These are phyloP conservation scores for Austroboletus eburneus DNA, from an alignment of 768 basidiomycete genomes.

Conservation along the genomic window DNA sequence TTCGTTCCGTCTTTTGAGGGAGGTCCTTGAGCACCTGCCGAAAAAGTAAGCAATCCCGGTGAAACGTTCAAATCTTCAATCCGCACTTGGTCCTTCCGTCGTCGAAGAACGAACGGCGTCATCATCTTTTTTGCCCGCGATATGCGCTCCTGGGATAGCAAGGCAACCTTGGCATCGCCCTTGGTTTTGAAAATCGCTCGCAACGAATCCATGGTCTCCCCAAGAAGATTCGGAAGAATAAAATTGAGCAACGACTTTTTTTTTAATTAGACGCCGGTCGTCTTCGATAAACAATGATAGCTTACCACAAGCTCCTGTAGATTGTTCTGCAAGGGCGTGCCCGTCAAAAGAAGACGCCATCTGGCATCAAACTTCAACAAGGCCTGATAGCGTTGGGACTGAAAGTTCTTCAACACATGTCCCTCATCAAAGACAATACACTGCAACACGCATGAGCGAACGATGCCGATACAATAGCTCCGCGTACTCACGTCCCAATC, in stretches of 20 bases:
- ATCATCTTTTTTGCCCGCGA: slow-evolving; percentile 98
- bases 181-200: slow-evolving; percentile 97
- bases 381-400: slow-evolving; percentile 93
- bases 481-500: slow-evolving; percentile 80
- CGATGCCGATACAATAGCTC: background rate
- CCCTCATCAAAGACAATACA: slow-evolving; percentile 96
- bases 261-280: slow-evolving; percentile 5
- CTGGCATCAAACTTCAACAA: slow-evolving; percentile 79
- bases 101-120: slow-evolving; percentile 96
- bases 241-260: slow-evolving; percentile 93
- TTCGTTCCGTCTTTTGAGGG: slow-evolving; percentile 87
- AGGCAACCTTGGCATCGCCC: slow-evolving; percentile 82
- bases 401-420: slow-evolving; percentile 94
- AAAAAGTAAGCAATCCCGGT: background rate
- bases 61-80: background rate
- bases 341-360: slow-evolving; percentile 92
- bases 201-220: slow-evolving; percentile 68
- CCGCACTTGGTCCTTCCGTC: slow-evolving; percentile 87
- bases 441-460: slow-evolving; percentile 37
- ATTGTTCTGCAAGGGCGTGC: slow-evolving; percentile 93
- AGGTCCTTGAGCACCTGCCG: slow-evolving; percentile 84
- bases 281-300: background rate
- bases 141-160: slow-evolving; percentile 90
- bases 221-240: slow-evolving; percentile 89
- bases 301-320: slow-evolving; percentile 84